Base-by-base conservation (phyloP, 108 stramenopile species). In the Fragilariopsis cylindrus region DNA sequence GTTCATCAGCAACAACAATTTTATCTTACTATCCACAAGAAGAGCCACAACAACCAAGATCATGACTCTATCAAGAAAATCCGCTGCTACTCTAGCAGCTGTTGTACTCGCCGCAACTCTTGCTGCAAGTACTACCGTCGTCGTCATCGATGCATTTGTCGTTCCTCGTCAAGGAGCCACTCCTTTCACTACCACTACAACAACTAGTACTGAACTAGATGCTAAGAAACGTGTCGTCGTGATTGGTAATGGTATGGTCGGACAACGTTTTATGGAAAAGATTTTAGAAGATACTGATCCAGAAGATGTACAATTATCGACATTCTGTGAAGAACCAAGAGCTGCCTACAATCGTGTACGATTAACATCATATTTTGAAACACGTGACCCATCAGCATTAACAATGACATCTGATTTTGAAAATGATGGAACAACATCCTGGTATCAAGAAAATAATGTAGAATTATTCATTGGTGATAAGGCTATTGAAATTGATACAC, bases 341-440 rank as follows among this genome's bases (percentile, higher is more conserved):
- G 94, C 95, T 45, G 97, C 97, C 30, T 97, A 97, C 87, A 94
- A 97, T 74, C 92, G 97, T 15, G 95, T 97, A 74, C 87, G 90
- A 55, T 90, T 97, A 15, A 97, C 97, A 5, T 88, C 88, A 7
- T 97, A 95, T 86, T 97, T 97, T 81, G 94, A 94, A 71, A 96
- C 95, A 18, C 79, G 85, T 21, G 81, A 97, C 79, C 90, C 92
- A 19, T 89, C 89, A 7, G 82, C 80, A 68, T 82, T 97, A 40
- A 81, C 81, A 64, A 91, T 97, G 94, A 92, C 93, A 15, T 88
- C 91, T 6, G 90, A 85, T 7, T 96, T 93, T 73, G 87, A 92
- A 40, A 69, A 63, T 3, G 80, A 89, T 13, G 93, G 93, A 0
- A 56, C 72, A 2, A 95, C 93, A 18, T 81, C 83, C 13, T 97